Conservation (phyloP, 441 rosid genomes). For the Aquilaria agallochum region DNA sequence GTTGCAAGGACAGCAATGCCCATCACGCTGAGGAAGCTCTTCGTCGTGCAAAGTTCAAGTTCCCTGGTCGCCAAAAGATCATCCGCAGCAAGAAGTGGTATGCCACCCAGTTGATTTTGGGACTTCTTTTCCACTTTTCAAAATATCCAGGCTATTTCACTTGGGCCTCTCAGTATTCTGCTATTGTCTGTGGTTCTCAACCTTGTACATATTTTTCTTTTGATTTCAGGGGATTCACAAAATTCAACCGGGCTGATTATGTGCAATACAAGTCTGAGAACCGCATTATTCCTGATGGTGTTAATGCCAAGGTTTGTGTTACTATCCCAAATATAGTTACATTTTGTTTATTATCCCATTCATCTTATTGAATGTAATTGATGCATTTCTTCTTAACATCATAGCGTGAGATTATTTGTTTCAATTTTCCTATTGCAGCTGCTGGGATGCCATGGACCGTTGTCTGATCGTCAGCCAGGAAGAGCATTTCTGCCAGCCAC, state of each 20-base stretch:
- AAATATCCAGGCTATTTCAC: not conserved
- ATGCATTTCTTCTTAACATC: not conserved
- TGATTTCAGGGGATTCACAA: conserved; percentile 79
- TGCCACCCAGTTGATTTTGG: conserved; percentile 4
- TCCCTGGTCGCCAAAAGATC: conserved; percentile 94
- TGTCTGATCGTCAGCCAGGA: conserved; percentile 54
- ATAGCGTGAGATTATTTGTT: not conserved
- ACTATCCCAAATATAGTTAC: not conserved
- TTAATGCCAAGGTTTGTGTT: conserved; percentile 74
- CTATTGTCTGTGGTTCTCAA: not conserved
- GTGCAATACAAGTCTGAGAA: conserved; percentile 61
- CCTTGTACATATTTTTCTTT: not conserved
- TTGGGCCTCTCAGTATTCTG: not conserved
- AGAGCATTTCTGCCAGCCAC: conserved; percentile 42
- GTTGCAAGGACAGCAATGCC: conserved; percentile 80
- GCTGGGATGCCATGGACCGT: conserved; percentile 71
- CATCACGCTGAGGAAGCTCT: conserved; percentile 92
- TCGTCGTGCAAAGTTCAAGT: conserved; percentile 92
- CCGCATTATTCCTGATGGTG: conserved; percentile 73
- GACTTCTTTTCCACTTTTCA: not conserved
- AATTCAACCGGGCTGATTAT: conserved; percentile 73
- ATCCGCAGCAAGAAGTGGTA: conserved; percentile 96
- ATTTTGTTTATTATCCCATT: not conserved
- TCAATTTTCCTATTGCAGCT: conserved; percentile 33
- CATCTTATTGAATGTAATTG: not conserved